Evolutionary conservation across 192 early-diverging fungal species (phyloP).

Genomic region (Umbelopsis vinacea): DNA sequence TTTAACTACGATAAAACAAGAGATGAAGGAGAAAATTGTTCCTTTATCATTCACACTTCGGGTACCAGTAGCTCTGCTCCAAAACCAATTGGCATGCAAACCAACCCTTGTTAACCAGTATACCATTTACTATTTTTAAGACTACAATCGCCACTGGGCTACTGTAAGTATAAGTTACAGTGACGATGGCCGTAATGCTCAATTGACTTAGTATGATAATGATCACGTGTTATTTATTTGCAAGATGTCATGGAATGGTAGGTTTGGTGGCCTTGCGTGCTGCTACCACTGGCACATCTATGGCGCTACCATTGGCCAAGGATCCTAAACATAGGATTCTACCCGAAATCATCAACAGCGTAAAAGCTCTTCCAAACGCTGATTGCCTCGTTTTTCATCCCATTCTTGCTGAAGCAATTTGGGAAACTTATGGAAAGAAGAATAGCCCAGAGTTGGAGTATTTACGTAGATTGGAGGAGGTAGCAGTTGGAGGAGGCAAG

Average conservation of each 20-base stretch:
- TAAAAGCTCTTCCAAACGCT: neutral
- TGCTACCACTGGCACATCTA: neutral
- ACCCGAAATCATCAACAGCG: neutral
- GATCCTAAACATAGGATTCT: neutral
- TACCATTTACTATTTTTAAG: neutral
- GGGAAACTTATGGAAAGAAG: neutral
- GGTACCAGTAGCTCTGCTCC: constrained; percentile 7
- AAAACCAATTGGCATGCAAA: constrained; percentile 7
- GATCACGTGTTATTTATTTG: neutral
- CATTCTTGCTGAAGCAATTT: neutral
- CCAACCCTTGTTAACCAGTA: neutral
- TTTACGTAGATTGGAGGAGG: neutral
- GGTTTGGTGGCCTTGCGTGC: neutral
- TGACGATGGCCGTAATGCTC: neutral
- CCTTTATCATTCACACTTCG: neutral
- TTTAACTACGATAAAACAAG: neutral
- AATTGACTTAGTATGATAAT: neutral
- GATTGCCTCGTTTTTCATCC: neutral
- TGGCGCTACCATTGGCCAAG: neutral
- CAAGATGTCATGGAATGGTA: neutral
- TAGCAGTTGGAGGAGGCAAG: neutral
- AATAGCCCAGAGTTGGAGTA: neutral
- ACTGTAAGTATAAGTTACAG: neutral
- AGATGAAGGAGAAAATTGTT: neutral
- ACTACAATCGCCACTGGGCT: neutral